phyloP scores from a whole-genome alignment of 257 asterid species.

The Gentiana dahurica region DNA sequence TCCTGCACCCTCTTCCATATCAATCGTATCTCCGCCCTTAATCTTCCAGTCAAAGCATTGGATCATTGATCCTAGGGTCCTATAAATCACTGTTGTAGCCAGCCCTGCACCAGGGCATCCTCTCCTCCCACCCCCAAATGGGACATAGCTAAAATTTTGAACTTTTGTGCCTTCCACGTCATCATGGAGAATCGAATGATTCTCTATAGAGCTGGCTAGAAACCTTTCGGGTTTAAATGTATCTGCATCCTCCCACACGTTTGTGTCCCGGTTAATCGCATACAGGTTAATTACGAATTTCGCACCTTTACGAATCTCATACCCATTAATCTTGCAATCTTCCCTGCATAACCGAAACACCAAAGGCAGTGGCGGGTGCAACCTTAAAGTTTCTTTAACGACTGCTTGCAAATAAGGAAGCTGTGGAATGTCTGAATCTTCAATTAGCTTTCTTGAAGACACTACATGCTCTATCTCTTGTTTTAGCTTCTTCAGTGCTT shows the following conservation, averaged over 20 bases:
- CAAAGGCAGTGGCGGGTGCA: conserved; percentile 54
- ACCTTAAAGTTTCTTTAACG: conserved; percentile 43
- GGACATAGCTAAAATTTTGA: conserved; percentile 38
- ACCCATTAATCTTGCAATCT: conserved; percentile 40
- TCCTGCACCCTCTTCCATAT: conserved; percentile 57
- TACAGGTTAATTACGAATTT: conserved; percentile 34
- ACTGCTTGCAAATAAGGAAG: conserved; percentile 53
- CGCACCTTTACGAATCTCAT: conserved; percentile 28
- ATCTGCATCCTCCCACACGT: conserved; percentile 38
- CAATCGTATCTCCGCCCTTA: conserved; percentile 17
- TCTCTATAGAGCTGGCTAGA: conserved; percentile 3
- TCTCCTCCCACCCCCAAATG: conserved; percentile 58
- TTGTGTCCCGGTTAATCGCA: conserved; percentile 49
- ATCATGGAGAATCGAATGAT: neutral
- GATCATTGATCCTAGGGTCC: conserved; percentile 36
- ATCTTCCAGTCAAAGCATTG: conserved; percentile 58
- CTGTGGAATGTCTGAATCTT: conserved; percentile 43
- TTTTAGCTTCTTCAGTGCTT: conserved; percentile 23
- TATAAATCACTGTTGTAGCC: conserved; percentile 40
- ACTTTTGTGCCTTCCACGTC: conserved; percentile 40
- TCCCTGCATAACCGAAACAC: conserved; percentile 25
- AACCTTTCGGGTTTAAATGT: conserved; percentile 52
- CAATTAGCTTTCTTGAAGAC: conserved; percentile 25
- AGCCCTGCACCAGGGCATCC: conserved; percentile 60
- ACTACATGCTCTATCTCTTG: conserved; percentile 33